Evolutionary conservation across 1,139 yeast species (phyloP), one percentile per base, ranked within the genome.

Genomic region (Debaryomyces sp.): DNA sequence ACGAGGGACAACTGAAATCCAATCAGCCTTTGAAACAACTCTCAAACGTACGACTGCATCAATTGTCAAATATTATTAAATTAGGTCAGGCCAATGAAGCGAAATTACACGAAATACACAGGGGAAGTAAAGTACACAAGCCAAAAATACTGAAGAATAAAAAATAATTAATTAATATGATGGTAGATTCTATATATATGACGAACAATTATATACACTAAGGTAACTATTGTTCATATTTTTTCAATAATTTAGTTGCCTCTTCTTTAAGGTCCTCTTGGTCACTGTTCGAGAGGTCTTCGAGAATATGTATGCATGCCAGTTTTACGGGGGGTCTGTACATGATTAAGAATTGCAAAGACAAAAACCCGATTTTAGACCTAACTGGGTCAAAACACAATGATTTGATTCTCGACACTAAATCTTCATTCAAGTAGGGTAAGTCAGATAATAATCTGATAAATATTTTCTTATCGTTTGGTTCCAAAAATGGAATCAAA

Each of bases 331-430:
- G 98, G 0, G 97, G 97, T 56, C 97, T 79, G 63, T 89, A 88
- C 92, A 90, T 88, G 50, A 91, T 81, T 56, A 95, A 70, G 62
- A 87, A 92, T 54, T 88, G 89, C 48, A 91, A 70, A 1, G 95
- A 82, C 55, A 89, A 86, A 57, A 89, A 85, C 1, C 98, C 99
- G 21, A 94, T 73, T 48, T 84, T 78, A 30, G 84, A 77, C 64
- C 98, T 79, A 30, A 83, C 86, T 0, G 99, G 98, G 64, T 95
- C 99, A 47, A 82, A 72, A 64, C 97, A 89, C 24, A 94, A 71
- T 7, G 95, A 83, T 59, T 83, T 82, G 48, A 94, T 78, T 51
- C 84, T 81, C 24, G 70, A 67, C 1, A 94, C 82, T 55, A 89
- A 76, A 0, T 74, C 79, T 34, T 73, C 74, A 52, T 85, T 80